Evolutionary conservation across 257 asterid genomes (phyloP).

Genomic region (Plantago elongata): DNA sequence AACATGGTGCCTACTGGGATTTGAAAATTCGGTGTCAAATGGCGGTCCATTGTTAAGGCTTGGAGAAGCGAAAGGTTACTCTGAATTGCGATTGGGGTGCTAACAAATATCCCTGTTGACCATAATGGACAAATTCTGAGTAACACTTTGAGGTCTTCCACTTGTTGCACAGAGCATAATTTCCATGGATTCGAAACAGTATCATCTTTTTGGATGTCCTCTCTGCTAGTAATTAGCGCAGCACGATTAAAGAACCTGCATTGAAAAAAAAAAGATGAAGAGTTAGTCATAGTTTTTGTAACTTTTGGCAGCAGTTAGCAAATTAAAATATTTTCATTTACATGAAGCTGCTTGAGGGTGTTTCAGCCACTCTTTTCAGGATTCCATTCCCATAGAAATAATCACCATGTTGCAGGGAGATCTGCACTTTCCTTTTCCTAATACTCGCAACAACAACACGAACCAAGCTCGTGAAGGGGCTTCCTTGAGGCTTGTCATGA

Average conservation of each 20-base stretch:
- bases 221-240: constrained; percentile 25
- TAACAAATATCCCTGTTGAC: constrained; percentile 37
- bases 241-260: constrained; percentile 36
- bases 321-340: too few relatives aligned
- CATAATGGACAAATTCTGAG: constrained; percentile 36
- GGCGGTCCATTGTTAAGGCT: constrained; percentile 37
- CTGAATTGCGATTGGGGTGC: constrained; percentile 37
- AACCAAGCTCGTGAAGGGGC: constrained; percentile 38
- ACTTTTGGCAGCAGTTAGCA: neutral
- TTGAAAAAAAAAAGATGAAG: neutral
- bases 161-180: constrained; percentile 38
- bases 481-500: constrained; percentile 22
- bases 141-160: constrained; percentile 38
- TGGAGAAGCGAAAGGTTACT: constrained; percentile 37
- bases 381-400: constrained; percentile 30
- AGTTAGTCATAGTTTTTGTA: neutral
- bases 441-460: constrained; percentile 37
- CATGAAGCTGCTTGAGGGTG: constrained; percentile 27
- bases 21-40: constrained; percentile 23
- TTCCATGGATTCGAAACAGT: constrained; percentile 29
- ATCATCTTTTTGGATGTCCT: constrained; percentile 28
- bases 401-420: constrained; percentile 14
- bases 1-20: constrained; percentile 34
- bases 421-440: constrained; percentile 26
- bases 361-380: neutral